Percentiles rank a stretch among this genome's conserved stretches.
phyloP scores from a whole-genome alignment of 192 early-diverging fungal species.

The Gonapodya sp. region DNA sequence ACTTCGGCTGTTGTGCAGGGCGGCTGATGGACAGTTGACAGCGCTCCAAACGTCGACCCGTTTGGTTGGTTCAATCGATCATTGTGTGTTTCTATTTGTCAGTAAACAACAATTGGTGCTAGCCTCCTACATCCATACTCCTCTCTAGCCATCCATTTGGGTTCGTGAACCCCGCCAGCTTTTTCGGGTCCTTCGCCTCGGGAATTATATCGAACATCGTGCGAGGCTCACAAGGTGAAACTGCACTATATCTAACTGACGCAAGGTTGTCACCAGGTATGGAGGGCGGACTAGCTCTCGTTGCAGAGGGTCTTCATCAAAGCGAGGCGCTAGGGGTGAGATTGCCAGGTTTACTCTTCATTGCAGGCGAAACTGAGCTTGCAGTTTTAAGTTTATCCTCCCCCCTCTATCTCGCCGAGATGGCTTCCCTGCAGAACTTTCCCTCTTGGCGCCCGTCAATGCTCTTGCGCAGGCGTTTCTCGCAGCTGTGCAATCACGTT shows the following conservation, averaged over 20 bases:
- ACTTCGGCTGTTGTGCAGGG: too few species aligned
- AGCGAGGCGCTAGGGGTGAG: too few species aligned
- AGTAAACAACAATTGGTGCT: too few species aligned
- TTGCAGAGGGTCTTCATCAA: too few species aligned
- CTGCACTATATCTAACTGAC: not conserved
- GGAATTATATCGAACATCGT: not conserved
- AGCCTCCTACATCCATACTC: not conserved
- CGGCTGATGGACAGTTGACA: too few species aligned
- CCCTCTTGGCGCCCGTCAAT: not conserved
- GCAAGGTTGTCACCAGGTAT: not conserved
- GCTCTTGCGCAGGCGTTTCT: not conserved
- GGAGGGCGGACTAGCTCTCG: not conserved
- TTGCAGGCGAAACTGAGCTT: too few species aligned
- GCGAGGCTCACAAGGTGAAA: not conserved
- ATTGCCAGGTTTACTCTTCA: too few species aligned
- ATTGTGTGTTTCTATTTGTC: too few species aligned
- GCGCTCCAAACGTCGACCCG: too few species aligned
- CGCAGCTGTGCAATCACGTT: not conserved
- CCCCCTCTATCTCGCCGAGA: not conserved
- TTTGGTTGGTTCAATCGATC: too few species aligned
- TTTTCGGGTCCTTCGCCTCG: not conserved
- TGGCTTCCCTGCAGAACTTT: not conserved
- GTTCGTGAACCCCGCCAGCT: not conserved
- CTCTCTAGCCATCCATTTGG: not conserved
- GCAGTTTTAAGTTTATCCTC: not conserved